Base-by-base conservation (phyloP, 345 rosid species). In the Arabidopsis suecica region DNA sequence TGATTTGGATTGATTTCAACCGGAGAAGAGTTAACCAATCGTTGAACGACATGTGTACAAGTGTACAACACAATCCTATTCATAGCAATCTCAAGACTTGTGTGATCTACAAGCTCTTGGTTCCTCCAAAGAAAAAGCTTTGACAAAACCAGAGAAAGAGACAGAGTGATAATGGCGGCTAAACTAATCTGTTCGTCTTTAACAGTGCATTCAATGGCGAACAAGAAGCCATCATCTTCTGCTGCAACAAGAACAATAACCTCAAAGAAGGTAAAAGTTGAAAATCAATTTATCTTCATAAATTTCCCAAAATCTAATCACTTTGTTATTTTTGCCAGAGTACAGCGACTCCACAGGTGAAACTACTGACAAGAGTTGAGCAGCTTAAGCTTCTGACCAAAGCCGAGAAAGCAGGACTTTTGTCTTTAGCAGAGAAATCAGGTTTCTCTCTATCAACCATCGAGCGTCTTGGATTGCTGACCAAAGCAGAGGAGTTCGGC, bases 281-380 rank as follows among this genome's bases (percentile, higher is more conserved):
- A 40, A 3, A 11, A 47, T 9, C n/a, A 41, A 80, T 57, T 48
- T 37, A 9, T 65, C 18, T 20, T 9, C 3, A 12, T 20, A 9
- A 1, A n/a, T 33, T 7, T 55, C 4, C 6, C 0, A 0, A 48
- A 44, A 57, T 44, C 12, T 37, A 40, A 38, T 57, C 37, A 11
- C 7, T 49, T n/a, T 13, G 10, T 12, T 33, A 8, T 44, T 64
- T 25, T 49, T 22, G 73, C 34, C 75, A 51, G 33, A 64, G 74
- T 50, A 73, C 69, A 23, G 64, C 36, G 56, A 44, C 51, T 41
- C 77, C 80, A 9, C 87, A 84, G 3, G 85, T 94, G 12, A 94
- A 90, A 86, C 92, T 94, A 14, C 89, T 91, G 36, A 88, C 97
- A 32, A 84, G 97, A 78, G 97, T 94, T 55, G 98, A 91, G 85